These are phyloP conservation scores for Rhododendron griersonianum DNA, from an alignment of 148 eudicot species.

Conservation along the genomic window DNA sequence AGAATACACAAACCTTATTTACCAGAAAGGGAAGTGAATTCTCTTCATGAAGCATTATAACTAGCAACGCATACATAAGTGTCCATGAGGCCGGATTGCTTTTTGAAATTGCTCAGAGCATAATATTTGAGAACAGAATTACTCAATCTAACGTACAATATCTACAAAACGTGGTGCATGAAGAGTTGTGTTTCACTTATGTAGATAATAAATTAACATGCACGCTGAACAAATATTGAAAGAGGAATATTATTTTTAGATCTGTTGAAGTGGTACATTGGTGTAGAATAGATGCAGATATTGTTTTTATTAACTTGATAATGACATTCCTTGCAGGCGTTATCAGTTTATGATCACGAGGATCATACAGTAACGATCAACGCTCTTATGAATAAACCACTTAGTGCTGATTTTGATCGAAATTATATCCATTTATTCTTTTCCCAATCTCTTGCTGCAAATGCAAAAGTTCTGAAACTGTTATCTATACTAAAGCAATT, in stretches of 20 bases:
- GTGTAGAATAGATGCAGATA: constrained; percentile 90
- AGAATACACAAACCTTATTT: constrained; percentile 83
- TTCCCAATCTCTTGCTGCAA: constrained; percentile 85
- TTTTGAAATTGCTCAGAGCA: constrained; percentile 74
- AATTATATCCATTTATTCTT: constrained; percentile 86
- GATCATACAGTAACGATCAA: constrained; percentile 81
- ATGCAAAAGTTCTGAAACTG: constrained; percentile 78
- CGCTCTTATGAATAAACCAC: constrained; percentile 83
- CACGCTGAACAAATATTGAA: constrained; percentile 80
- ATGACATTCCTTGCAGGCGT: constrained; percentile 83
- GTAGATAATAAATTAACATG: constrained; percentile 64
- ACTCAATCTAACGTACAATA: constrained; percentile 57
- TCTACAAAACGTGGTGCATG: constrained; percentile 73
- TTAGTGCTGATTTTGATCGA: constrained; percentile 93
- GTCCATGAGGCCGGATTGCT: constrained; percentile 85
- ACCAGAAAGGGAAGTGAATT: constrained; percentile 95
- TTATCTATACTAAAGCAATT: constrained; percentile 89
- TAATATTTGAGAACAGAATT: constrained; percentile 79
- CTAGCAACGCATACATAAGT: constrained; percentile 74
- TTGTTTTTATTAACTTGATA: constrained; percentile 88
- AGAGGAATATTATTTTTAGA: constrained; percentile 78
- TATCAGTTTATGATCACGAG: constrained; percentile 69
- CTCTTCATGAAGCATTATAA: constrained; percentile 92
- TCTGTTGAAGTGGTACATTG: constrained; percentile 81
- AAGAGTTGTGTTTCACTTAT: constrained; percentile 67